A percentile compares a stretch with the other conserved stretches of the same genome.
phyloP scores from a whole-genome alignment of 2,329 filamentous ascomycete species.

The Fusarium avenaceum region DNA sequence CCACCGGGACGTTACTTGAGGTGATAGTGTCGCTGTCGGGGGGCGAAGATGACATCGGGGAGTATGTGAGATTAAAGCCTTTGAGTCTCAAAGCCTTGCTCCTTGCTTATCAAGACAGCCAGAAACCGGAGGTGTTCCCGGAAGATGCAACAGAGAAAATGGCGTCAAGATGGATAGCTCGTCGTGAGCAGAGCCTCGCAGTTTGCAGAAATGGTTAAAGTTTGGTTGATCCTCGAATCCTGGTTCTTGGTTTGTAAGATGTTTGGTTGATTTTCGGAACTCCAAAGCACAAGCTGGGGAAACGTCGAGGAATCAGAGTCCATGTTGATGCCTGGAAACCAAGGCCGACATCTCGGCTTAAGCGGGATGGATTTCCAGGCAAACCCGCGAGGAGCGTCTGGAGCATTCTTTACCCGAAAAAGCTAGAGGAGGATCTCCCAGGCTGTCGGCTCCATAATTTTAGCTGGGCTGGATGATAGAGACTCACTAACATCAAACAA shows the following conservation, averaged over 20 bases:
- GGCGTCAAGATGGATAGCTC: constrained; percentile 8
- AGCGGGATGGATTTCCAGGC: constrained; percentile 15
- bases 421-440: constrained; percentile 1
- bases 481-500: not conserved
- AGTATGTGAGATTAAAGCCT: constrained; percentile 14
- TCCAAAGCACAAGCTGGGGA: constrained; percentile 16
- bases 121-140: constrained; percentile 4
- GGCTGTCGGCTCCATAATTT: not conserved
- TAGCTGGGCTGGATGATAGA: not conserved
- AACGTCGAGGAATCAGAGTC: constrained; percentile 26
- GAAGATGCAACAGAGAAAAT: constrained; percentile 1
- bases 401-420: constrained; percentile 2
- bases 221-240: constrained; percentile 30
- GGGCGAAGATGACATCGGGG: constrained; percentile 38
- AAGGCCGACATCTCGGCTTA: constrained; percentile 26
- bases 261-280: constrained; percentile 37
- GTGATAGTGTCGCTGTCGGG: constrained; percentile 34
- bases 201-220: constrained; percentile 23
- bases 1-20: constrained; percentile 27
- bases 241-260: constrained; percentile 41
- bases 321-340: constrained; percentile 12
- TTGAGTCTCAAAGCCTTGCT: constrained; percentile 11
- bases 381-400: not conserved
- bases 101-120: constrained; percentile 38
- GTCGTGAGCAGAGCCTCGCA: constrained; percentile 3